These are phyloP conservation scores for Myxozyma lipomycoides DNA, from an alignment of 805 yeast species.

Conservation along the genomic window DNA sequence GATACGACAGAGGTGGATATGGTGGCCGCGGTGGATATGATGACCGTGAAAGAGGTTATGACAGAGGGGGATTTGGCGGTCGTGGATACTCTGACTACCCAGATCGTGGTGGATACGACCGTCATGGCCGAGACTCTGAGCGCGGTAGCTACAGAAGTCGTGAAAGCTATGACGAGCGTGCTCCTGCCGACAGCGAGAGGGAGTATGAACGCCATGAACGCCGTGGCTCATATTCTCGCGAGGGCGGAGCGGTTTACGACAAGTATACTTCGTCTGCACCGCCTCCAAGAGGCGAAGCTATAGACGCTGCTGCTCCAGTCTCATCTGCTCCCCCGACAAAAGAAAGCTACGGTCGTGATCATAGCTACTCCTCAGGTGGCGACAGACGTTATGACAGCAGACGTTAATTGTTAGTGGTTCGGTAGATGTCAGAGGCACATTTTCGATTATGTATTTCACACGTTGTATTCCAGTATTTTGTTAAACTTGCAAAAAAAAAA, in stretches of 20 bases:
- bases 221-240: slow-evolving; percentile 12
- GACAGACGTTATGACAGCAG: slow-evolving; percentile 4
- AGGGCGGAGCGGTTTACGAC: no score
- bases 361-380: background rate
- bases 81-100: slow-evolving; percentile 4
- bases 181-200: background rate
- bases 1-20: background rate
- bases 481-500: no score
- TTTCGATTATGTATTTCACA: no score
- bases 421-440: background rate
- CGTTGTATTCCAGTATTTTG: no score
- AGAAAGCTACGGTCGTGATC: background rate
- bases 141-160: slow-evolving; percentile 1
- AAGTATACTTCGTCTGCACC: background rate
- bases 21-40: slow-evolving; percentile 6
- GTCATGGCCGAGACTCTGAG: slow-evolving; percentile 10
- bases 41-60: slow-evolving; percentile 17
- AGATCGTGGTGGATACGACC: slow-evolving; percentile 10
- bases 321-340: background rate
- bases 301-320: background rate
- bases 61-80: slow-evolving; percentile 1
- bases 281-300: slow-evolving; percentile 1
- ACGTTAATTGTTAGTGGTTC: slow-evolving; percentile 3
- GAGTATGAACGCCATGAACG: no score
- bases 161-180: background rate